Conservation (phyloP, 2,329 filamentous ascomycete genomes). For the Nigrospora sphaerica region DNA sequence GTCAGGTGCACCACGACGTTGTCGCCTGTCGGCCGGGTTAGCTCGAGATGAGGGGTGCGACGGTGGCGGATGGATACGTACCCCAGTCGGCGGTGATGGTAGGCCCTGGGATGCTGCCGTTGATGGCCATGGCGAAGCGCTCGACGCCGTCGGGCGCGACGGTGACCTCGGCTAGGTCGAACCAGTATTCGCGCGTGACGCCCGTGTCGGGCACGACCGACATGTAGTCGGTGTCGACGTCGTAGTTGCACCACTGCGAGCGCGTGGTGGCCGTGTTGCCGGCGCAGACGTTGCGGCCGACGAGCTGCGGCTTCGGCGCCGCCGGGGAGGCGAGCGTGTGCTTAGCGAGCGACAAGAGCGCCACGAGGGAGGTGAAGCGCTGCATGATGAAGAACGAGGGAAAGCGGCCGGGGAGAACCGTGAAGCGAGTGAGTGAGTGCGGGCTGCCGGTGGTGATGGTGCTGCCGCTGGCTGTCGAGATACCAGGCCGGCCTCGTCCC, state of each 20-base stretch:
- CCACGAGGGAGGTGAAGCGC: no score
- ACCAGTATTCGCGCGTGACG: constrained; percentile 27
- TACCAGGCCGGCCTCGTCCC: no score
- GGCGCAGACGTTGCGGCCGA: no score
- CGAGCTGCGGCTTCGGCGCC: no score
- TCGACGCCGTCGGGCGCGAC: constrained; percentile 25
- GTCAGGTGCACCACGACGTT: constrained; percentile 43
- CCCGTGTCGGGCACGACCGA: constrained; percentile 25
- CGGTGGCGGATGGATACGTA: constrained; percentile 24
- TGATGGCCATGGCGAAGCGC: constrained; percentile 27
- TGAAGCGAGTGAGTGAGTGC: no score
- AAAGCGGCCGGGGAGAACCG: no score
- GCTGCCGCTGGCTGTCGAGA: no score
- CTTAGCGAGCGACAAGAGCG: no score
- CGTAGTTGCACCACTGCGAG: constrained; percentile 27
- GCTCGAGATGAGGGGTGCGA: constrained; percentile 10
- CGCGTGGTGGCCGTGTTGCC: constrained; percentile 5
- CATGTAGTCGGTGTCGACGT: constrained; percentile 25
- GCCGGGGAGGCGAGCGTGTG: no score
- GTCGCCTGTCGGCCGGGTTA: not conserved
- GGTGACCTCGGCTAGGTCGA: constrained; percentile 13
- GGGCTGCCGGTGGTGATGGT: no score
- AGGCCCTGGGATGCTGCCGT: constrained; percentile 22
- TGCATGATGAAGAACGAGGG: no score
- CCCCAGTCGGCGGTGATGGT: constrained; percentile 41